Evolutionary conservation across 495 filamentous ascomycete species (phyloP).

Genomic region (Hamigera avellanea): DNA sequence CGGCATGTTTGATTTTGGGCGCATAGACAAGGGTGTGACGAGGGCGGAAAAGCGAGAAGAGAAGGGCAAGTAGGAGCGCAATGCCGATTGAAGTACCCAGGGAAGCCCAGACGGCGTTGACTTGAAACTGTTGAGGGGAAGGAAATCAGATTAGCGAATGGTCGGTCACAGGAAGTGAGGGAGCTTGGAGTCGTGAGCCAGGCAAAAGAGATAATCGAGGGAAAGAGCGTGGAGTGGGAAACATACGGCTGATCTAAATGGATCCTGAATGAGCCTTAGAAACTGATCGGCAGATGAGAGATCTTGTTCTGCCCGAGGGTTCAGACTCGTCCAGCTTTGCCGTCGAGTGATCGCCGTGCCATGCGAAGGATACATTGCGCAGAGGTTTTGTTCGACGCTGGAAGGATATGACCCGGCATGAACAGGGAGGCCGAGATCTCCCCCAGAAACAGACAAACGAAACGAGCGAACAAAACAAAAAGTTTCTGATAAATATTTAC

Average conservation of each 20-base stretch:
- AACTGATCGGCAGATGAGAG: constrained; percentile 21
- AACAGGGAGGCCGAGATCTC: constrained; percentile 2
- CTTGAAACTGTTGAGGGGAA: constrained; percentile 32
- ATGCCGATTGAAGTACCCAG: constrained; percentile 72
- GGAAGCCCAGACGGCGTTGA: constrained; percentile 63
- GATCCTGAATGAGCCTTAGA: constrained; percentile 35
- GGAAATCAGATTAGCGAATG: constrained; percentile 4
- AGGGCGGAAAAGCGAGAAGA: constrained; percentile 83
- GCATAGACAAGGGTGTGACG: constrained; percentile 88
- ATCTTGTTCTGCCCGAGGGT: too few species aligned
- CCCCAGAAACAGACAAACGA: background rate
- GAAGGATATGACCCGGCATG: constrained; percentile 13
- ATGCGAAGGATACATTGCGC: constrained; percentile 21
- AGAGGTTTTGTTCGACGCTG: too few species aligned
- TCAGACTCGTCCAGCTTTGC: too few species aligned
- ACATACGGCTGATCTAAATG: constrained; percentile 34
- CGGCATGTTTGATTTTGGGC: constrained; percentile 84
- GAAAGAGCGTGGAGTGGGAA: background rate
- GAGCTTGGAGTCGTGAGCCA: too few species aligned
- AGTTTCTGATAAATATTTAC: background rate
- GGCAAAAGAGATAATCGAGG: background rate
- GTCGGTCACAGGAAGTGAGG: too few species aligned
- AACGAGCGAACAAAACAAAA: background rate
- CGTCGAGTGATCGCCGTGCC: background rate
- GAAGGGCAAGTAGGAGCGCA: constrained; percentile 56